Evolutionary conservation across 2,329 filamentous ascomycete species (phyloP).

Genomic region (Cercospora zeina): DNA sequence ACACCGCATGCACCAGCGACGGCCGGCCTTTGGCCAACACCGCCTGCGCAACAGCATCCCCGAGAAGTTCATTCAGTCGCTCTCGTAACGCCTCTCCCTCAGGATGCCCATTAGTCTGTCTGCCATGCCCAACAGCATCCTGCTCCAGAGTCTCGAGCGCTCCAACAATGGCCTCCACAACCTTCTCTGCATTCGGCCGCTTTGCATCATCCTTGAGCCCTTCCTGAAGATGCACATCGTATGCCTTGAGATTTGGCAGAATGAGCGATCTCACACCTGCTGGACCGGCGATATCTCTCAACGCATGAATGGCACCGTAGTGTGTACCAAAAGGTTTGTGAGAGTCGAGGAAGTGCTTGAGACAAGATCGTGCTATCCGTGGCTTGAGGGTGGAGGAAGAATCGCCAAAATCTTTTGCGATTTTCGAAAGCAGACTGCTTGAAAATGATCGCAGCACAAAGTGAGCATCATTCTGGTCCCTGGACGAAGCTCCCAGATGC

Average conservation of each 20-base stretch:
- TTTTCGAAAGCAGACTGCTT: conserved; percentile 74
- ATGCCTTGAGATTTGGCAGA: conserved; percentile 65
- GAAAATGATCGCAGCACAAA: conserved; percentile 83
- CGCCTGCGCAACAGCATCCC: conserved; percentile 46
- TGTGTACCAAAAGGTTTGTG: conserved; percentile 79
- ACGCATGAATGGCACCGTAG: conserved; percentile 81
- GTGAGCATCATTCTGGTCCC: conserved; percentile 58
- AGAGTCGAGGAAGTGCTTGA: conserved; percentile 88
- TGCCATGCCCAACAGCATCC: conserved; percentile 38
- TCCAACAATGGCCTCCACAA: conserved; percentile 59
- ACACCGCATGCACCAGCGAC: conserved; percentile 42
- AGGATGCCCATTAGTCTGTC: conserved; percentile 44
- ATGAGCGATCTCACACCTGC: conserved; percentile 65
- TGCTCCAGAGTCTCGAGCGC: conserved; percentile 57
- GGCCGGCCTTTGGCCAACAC: conserved; percentile 45
- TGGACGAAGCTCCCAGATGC: conserved; percentile 63
- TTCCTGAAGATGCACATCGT: conserved; percentile 61
- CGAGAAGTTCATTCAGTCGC: conserved; percentile 47
- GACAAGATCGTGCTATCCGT: conserved; percentile 85
- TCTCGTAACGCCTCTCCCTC: conserved; percentile 46
- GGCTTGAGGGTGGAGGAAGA: conserved; percentile 81
- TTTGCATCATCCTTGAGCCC: conserved; percentile 56
- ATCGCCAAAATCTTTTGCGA: conserved; percentile 77
- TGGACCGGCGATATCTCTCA: conserved; percentile 72
- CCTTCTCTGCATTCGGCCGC: conserved; percentile 60